These are phyloP conservation scores for Styphnolobium japonicum DNA, from an alignment of 306 rosid genomes.

Conservation along the genomic window DNA sequence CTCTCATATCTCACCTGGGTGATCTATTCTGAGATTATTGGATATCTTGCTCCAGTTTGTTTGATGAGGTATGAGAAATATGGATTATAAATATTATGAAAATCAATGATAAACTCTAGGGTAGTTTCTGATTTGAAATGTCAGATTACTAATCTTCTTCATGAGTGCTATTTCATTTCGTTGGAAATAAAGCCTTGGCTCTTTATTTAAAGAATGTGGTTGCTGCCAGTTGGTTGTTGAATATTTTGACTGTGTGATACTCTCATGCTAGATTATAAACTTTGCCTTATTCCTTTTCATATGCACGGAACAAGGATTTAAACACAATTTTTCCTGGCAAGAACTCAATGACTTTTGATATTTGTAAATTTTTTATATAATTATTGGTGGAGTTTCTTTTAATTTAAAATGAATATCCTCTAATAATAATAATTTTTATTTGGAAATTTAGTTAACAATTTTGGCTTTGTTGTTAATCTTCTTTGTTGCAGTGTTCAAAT, in stretches of 20 bases:
- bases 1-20: too few species aligned
- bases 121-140: background rate
- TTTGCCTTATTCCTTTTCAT: too few species aligned
- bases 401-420: background rate
- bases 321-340: background rate
- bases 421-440: background rate
- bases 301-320: background rate
- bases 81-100: background rate
- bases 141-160: background rate
- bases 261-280: too few species aligned
- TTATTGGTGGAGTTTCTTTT: background rate
- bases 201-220: background rate
- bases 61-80: background rate
- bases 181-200: background rate
- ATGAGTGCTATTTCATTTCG: background rate
- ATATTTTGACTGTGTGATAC: background rate
- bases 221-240: background rate
- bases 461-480: background rate
- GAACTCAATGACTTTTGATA: background rate
- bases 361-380: background rate
- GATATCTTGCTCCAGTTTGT: background rate
- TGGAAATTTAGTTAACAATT: background rate
- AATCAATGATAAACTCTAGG: background rate
- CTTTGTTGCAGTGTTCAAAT: constrained; percentile 81
- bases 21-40: too few species aligned